A percentile compares a stretch with the other conserved stretches of the same genome.
Conservation (phyloP, 768 basidiomycete species). For the Auricularia sp. region DNA sequence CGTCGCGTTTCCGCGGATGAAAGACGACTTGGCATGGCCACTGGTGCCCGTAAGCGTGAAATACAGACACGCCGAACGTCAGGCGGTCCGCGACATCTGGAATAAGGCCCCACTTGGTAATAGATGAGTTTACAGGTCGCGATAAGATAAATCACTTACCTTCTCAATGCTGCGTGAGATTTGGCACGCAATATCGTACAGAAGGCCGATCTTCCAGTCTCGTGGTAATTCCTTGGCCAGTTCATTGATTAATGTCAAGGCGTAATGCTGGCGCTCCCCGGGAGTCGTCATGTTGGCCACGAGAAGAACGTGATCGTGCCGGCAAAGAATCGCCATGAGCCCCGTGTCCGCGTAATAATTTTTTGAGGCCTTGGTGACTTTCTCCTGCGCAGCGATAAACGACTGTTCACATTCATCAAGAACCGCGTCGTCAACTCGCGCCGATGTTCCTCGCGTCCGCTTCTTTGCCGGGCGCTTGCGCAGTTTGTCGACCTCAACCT, state of each 20-base stretch:
- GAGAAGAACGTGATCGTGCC: slow-evolving; percentile 5
- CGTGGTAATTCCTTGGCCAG: slow-evolving; percentile 1
- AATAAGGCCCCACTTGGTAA: slow-evolving; percentile 5
- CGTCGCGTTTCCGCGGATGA: slow-evolving; percentile 1
- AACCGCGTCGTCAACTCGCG: neutral
- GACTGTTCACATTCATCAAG: slow-evolving; percentile 6
- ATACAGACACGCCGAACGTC: slow-evolving; percentile 22
- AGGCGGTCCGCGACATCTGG: slow-evolving; percentile 13
- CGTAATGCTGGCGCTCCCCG: slow-evolving; percentile 8
- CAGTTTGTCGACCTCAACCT: neutral
- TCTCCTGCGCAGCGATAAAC: slow-evolving; percentile 8
- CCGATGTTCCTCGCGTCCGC: neutral
- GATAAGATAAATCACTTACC: neutral
- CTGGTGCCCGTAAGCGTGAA: slow-evolving; percentile 19
- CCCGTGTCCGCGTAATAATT: slow-evolving; percentile 7
- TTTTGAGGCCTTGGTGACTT: slow-evolving; percentile 1
- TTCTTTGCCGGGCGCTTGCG: neutral
- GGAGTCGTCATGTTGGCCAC: slow-evolving; percentile 6
- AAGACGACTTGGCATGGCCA: slow-evolving; percentile 5
- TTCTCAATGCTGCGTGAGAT: slow-evolving; percentile 17
- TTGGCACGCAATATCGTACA: slow-evolving; percentile 28
- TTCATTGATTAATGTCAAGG: neutral
- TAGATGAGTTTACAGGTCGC: neutral
- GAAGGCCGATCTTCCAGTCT: slow-evolving; percentile 21
- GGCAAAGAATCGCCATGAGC: slow-evolving; percentile 6